phyloP scores from a whole-genome alignment of 352 stramenopile species.

The Pythium volutum region DNA sequence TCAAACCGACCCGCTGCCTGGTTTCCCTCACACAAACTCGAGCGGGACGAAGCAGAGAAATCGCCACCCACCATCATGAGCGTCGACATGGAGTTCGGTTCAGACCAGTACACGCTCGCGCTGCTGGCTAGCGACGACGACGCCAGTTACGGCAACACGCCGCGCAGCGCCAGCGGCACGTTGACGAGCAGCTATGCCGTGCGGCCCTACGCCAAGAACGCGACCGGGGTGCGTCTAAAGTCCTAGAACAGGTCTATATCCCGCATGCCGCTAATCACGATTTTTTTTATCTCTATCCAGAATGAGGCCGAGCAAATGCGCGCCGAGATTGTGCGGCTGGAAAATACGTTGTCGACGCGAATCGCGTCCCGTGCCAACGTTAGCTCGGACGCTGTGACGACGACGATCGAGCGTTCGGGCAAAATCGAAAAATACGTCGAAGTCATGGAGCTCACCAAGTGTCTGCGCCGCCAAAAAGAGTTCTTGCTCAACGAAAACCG shows the following conservation, averaged over 20 bases:
- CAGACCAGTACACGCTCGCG: conserved; percentile 48
- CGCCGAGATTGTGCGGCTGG: conserved; percentile 69
- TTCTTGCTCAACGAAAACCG: conserved; percentile 84
- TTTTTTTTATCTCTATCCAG: conserved; percentile 25
- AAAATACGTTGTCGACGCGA: conserved; percentile 69
- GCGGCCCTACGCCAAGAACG: conserved; percentile 58
- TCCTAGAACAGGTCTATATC: conserved; percentile 1
- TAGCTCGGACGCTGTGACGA: conserved; percentile 61
- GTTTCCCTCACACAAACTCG: conserved; percentile 1
- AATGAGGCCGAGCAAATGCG: conserved; percentile 79
- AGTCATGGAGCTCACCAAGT: conserved; percentile 87
- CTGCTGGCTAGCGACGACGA: conserved; percentile 64
- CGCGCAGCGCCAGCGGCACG: conserved; percentile 11
- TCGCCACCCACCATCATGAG: conserved; percentile 3
- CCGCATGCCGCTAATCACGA: neutral
- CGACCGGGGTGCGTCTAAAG: conserved; percentile 35
- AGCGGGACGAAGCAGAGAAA: neutral
- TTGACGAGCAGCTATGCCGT: conserved; percentile 26
- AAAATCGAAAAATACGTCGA: conserved; percentile 89
- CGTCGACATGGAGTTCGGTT: conserved; percentile 25
- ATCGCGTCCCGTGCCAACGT: conserved; percentile 56
- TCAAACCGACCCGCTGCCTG: neutral
- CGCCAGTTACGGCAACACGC: conserved; percentile 29
- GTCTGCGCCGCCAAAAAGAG: conserved; percentile 80
- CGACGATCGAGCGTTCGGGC: conserved; percentile 70